Conservation (phyloP, 169 alveolate species). For the Amoebophrya sp. region DNA sequence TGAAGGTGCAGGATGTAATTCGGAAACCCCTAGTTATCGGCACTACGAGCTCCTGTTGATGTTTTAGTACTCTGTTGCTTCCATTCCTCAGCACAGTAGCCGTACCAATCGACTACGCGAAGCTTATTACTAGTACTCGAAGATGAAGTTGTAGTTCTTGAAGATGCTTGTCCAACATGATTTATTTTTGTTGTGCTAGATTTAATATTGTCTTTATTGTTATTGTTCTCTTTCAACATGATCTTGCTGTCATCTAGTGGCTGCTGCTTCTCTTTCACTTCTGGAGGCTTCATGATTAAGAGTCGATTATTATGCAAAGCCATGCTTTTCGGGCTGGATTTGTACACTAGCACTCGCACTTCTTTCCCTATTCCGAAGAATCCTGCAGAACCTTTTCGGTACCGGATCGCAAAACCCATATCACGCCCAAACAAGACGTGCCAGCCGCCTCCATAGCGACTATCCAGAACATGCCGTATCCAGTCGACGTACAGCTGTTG, state of each 20-base stretch:
- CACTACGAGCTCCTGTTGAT: no score
- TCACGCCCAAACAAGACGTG: background rate
- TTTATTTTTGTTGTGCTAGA: no score
- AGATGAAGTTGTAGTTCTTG: no score
- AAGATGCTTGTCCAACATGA: no score
- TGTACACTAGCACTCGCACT: background rate
- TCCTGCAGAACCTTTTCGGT: background rate
- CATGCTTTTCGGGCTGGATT: background rate
- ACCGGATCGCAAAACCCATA: conserved; percentile 8
- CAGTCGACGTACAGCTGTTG: conserved; percentile 5
- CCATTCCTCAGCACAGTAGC: conserved; percentile 1
- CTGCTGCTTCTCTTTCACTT: conserved; percentile 7
- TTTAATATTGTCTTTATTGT: no score
- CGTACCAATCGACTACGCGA: background rate
- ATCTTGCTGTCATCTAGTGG: no score
- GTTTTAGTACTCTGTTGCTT: no score
- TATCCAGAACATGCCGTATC: background rate
- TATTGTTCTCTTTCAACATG: no score
- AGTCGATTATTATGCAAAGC: background rate
- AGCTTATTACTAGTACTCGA: background rate
- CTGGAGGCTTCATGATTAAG: background rate
- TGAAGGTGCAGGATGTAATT: no score
- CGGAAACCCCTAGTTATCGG: no score
- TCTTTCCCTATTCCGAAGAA: background rate
- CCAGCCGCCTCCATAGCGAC: background rate